Evolutionary conservation across 345 rosid genomes (phyloP).

Genomic region (Hibiscus mutabilis): DNA sequence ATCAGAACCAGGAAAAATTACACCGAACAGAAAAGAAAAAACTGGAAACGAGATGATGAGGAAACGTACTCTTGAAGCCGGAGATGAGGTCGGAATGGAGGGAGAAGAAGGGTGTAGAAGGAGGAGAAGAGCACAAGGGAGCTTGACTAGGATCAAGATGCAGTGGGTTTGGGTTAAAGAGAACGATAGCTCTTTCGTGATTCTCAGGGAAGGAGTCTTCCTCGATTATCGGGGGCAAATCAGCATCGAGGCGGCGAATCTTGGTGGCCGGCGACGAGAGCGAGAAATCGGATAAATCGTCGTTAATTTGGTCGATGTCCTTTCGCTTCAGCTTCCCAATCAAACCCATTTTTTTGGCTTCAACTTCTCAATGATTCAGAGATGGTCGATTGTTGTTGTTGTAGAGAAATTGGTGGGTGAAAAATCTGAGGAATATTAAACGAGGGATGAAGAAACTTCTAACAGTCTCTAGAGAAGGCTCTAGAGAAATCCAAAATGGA

Average conservation of each 20-base stretch:
- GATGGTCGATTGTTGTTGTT: background rate
- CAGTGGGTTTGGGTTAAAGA: slow-evolving; percentile 36
- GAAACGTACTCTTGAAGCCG: slow-evolving; percentile 45
- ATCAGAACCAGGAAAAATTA: background rate
- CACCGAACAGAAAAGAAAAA: too few relatives aligned
- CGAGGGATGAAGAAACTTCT: background rate
- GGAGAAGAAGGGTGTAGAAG: slow-evolving; percentile 21
- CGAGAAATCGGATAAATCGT: slow-evolving; percentile 78
- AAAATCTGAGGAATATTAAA: background rate
- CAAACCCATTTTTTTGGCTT: slow-evolving; percentile 16
- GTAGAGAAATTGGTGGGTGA: background rate
- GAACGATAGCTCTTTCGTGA: slow-evolving; percentile 63
- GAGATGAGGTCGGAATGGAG: slow-evolving; percentile 39
- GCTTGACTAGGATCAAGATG: background rate
- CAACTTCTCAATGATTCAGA: slow-evolving; percentile 15
- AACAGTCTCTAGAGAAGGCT: slow-evolving; percentile 15
- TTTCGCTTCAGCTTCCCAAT: slow-evolving; percentile 42
- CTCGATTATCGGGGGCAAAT: slow-evolving; percentile 55
- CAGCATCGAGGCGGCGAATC: slow-evolving; percentile 72
- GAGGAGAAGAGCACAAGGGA: slow-evolving; percentile 15
- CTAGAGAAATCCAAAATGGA: slow-evolving; percentile 2
- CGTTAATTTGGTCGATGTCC: slow-evolving; percentile 49
- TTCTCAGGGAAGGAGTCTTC: slow-evolving; percentile 36
- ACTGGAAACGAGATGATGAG: background rate
- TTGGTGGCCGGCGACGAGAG: slow-evolving; percentile 74